These are phyloP conservation scores for Clarireedia monteithiana DNA, from an alignment of 2,329 filamentous ascomycete genomes.

Conservation along the genomic window DNA sequence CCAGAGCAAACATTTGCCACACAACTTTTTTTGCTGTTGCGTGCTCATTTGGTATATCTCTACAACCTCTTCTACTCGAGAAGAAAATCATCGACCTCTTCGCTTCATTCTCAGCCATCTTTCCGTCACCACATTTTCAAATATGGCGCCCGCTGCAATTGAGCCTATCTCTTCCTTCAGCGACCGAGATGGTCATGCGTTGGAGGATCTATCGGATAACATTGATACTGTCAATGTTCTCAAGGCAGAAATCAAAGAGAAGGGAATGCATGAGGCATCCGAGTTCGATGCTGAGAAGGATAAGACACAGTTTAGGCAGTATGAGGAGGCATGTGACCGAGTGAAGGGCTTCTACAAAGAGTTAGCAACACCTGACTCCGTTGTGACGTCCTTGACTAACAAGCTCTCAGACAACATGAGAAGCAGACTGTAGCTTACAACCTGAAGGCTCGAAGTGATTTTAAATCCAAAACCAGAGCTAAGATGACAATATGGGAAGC, in stretches of 20 bases:
- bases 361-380: conserved; percentile 5
- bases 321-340: conserved; percentile 72
- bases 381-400: not conserved
- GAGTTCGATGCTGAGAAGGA: conserved; percentile 69
- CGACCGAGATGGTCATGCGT: conserved; percentile 18
- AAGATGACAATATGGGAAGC: conserved; percentile 86
- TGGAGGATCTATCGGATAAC: conserved; percentile 39
- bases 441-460: conserved; percentile 66
- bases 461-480: conserved; percentile 54
- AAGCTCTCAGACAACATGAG: conserved; percentile 41
- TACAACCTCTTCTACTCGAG: no score
- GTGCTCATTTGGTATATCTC: no score
- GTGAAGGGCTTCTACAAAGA: conserved; percentile 82
- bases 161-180: conserved; percentile 7
- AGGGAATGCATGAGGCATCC: conserved; percentile 46
- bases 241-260: conserved; percentile 33
- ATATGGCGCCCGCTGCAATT: conserved; percentile 23
- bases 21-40: no score
- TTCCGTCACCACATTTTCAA: not conserved
- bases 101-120: no score
- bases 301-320: conserved; percentile 75
- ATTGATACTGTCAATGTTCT: conserved; percentile 50
- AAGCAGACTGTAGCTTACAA: conserved; percentile 80
- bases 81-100: no score
- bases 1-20: no score